Evolutionary conservation across 345 rosid species (phyloP).

Genomic region (Noccaea caerulescens): DNA sequence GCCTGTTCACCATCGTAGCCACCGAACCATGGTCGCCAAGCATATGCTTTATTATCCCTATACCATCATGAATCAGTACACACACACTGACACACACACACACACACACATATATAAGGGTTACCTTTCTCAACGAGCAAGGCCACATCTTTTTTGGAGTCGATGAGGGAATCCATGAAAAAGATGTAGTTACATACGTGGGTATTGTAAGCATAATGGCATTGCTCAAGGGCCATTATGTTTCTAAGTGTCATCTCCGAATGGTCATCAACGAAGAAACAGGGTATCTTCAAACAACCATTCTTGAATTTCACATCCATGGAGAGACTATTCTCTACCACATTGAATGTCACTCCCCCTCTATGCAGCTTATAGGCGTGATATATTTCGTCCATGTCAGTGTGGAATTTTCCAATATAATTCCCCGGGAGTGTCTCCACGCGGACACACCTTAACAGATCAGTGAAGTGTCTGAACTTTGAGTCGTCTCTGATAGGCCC

Average conservation of each 20-base stretch:
- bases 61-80: neutral
- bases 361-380: neutral
- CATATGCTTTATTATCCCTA: slow-evolving; percentile 14
- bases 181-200: neutral
- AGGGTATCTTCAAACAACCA: neutral
- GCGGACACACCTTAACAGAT: neutral
- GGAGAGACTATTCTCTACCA: too few species aligned
- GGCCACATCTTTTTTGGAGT: slow-evolving; percentile 17
- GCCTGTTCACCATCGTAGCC: slow-evolving; percentile 32
- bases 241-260: neutral
- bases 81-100: too few species aligned
- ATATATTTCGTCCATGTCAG: neutral
- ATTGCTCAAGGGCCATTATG: neutral
- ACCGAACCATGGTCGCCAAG: slow-evolving; percentile 12
- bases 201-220: neutral
- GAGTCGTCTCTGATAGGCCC: too few species aligned
- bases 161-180: slow-evolving; percentile 34
- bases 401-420: neutral
- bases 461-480: neutral
- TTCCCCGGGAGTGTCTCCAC: neutral
- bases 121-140: slow-evolving; percentile 32
- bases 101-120: neutral
- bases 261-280: neutral
- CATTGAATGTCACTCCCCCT: neutral
- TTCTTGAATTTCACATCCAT: neutral